These are phyloP conservation scores for Tinospora cordifolia DNA, from an alignment of 164 flowering plant species.

Conservation along the genomic window DNA sequence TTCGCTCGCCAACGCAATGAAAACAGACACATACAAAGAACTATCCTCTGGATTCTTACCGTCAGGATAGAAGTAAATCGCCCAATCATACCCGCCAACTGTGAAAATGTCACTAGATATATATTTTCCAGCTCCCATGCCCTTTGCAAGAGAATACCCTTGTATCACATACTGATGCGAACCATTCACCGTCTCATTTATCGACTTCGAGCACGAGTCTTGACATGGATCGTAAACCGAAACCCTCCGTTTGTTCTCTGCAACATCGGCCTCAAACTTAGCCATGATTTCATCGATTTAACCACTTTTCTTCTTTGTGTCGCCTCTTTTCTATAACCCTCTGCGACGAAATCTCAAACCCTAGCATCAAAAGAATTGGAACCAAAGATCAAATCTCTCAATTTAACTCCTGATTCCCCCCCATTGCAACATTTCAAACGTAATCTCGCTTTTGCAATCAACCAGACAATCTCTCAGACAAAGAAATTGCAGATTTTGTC, in stretches of 20 bases:
- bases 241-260: constrained; percentile 7
- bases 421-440: not conserved
- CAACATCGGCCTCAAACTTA: constrained; percentile 6
- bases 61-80: constrained; percentile 84
- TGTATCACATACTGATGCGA: constrained; percentile 58
- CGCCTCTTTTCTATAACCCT: constrained; percentile 5
- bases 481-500: too few species aligned
- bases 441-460: not conserved
- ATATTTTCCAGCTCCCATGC: constrained; percentile 73
- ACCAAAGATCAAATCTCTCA: too few species aligned
- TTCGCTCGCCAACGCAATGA: constrained; percentile 74
- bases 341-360: constrained; percentile 9
- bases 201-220: constrained; percentile 45
- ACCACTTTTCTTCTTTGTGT: not conserved
- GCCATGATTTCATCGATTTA: constrained; percentile 24
- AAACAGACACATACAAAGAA: constrained; percentile 63
- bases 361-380: constrained; percentile 3
- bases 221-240: not conserved
- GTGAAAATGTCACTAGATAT: constrained; percentile 57
- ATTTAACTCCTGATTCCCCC: not conserved
- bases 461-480: not conserved
- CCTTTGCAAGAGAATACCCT: constrained; percentile 82
- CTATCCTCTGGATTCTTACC: constrained; percentile 81
- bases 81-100: constrained; percentile 88
- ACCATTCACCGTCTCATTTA: constrained; percentile 72